Evolutionary conservation across 495 filamentous ascomycete genomes (phyloP), one percentile per base, ranked within the genome.

Genomic region (Talaromyces borbonicus): DNA sequence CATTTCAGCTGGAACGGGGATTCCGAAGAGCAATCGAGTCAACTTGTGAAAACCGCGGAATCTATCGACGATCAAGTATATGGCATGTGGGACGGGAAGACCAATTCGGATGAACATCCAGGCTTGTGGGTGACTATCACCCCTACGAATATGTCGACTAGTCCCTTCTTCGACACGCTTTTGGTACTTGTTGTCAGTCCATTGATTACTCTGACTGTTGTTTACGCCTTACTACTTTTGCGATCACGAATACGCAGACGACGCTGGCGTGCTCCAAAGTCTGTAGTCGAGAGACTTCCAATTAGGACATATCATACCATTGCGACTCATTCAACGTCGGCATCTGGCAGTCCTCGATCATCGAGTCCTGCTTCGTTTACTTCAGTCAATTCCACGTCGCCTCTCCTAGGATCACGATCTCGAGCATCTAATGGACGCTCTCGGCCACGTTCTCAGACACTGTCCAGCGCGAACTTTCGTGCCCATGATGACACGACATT

Each of bases 81-180:
- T 22, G 19, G 11, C 16, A 32, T 35, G 26, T 11, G 36, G 4
- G 8, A n/a, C n/a, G 18, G 8, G 36, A 38, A 42, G 36, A 12
- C 5, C 20, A 43, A 38, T 11, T 49, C 52, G 4, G 65, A 71
- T 25, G 76, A 72, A 33, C 84, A 83, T 52, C 81, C 92, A 49
- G 92, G 92, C 7, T 75, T 98, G 4, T 97, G 93, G 93, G 86
- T 98, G 22, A 93, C 90, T 2, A 74, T 98, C 45, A 92, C 90
- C 1, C 92, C 89, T 11, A 87, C 89, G 5, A 88, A 80, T 63
- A 82, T 85, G 74, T 87, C 87, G 43, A 83, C 85, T n/a, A 92
- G 80, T 45, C 90, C 92, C 0, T 95, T 98, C 65, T 90, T 97
- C 46, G 92, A 98, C 56, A 98, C 93, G 0, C 79, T 97, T 4